Evolutionary conservation across 2,329 filamentous ascomycete genomes (phyloP).

Genomic region (Amauroascus niger): DNA sequence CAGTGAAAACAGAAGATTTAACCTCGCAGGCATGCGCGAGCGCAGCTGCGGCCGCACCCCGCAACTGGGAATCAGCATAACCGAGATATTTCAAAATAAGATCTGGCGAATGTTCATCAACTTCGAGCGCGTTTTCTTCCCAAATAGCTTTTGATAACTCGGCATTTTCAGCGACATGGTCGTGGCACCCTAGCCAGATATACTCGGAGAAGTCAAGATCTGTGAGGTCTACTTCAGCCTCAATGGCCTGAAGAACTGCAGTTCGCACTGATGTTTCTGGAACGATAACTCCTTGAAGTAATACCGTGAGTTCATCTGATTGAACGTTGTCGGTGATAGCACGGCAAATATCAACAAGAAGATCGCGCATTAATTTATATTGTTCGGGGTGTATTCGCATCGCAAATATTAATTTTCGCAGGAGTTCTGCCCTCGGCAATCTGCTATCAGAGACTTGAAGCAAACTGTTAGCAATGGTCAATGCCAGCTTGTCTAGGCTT

Average conservation of each 20-base stretch:
- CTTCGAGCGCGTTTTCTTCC: constrained; percentile 78
- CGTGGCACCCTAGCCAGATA: constrained; percentile 87
- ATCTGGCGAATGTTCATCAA: constrained; percentile 55
- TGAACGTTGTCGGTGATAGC: constrained; percentile 75
- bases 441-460: constrained; percentile 52
- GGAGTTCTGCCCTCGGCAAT: constrained; percentile 64
- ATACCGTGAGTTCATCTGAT: constrained; percentile 58
- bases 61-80: constrained; percentile 68
- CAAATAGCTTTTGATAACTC: constrained; percentile 80
- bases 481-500: constrained; percentile 4
- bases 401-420: constrained; percentile 62
- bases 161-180: constrained; percentile 77
- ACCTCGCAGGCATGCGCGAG: constrained; percentile 62
- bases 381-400: constrained; percentile 89
- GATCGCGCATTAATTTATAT: constrained; percentile 91
- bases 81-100: constrained; percentile 70
- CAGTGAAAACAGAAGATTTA: constrained; percentile 51
- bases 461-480: constrained; percentile 15
- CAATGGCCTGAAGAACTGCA: constrained; percentile 78
- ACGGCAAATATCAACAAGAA: constrained; percentile 73
- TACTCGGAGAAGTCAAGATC: constrained; percentile 79
- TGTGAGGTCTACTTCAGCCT: constrained; percentile 82
- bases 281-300: constrained; percentile 72
- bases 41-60: constrained; percentile 71
- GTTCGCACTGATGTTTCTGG: constrained; percentile 70